phyloP scores from a whole-genome alignment of 768 basidiomycete genomes.

The Mycena galericulata region DNA sequence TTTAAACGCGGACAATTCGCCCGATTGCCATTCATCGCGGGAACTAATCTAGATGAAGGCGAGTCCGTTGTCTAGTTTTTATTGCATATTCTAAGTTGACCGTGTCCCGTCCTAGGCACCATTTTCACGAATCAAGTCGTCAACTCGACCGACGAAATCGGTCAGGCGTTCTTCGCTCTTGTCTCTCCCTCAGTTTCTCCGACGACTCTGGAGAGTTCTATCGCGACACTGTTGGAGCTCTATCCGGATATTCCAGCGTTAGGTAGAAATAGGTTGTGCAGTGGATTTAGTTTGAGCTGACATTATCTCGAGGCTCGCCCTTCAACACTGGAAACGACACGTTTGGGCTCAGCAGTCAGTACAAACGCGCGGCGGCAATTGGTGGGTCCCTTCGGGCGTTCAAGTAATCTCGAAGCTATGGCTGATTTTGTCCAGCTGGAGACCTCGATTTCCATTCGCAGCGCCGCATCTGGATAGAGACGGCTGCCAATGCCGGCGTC shows the following conservation, averaged over 20 bases:
- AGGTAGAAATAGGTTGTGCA: not conserved
- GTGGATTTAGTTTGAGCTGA: too few species aligned
- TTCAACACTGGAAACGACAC: too few species aligned
- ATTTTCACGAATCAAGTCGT: not conserved
- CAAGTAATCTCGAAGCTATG: too few species aligned
- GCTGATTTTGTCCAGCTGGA: too few species aligned
- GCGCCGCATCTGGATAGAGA: constrained; percentile 55
- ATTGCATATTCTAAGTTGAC: not conserved
- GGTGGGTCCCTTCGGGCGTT: too few species aligned
- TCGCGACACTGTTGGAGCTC: not conserved
- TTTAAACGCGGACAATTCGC: not conserved
- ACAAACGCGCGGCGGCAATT: too few species aligned
- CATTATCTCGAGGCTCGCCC: too few species aligned
- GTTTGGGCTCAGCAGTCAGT: too few species aligned
- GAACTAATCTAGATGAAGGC: not conserved
- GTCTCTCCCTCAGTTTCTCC: not conserved
- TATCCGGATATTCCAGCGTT: not conserved
- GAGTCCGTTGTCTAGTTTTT: not conserved
- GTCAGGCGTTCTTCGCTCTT: not conserved
- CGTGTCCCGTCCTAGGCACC: not conserved
- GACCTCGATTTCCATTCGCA: constrained; percentile 40
- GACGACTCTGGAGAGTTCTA: not conserved
- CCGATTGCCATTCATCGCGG: not conserved
- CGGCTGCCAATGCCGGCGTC: constrained; percentile 53
- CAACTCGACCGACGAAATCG: not conserved